These are phyloP conservation scores for Ceratobasidium sp. DNA, from an alignment of 1,284 basidiomycete species.

Conservation along the genomic window DNA sequence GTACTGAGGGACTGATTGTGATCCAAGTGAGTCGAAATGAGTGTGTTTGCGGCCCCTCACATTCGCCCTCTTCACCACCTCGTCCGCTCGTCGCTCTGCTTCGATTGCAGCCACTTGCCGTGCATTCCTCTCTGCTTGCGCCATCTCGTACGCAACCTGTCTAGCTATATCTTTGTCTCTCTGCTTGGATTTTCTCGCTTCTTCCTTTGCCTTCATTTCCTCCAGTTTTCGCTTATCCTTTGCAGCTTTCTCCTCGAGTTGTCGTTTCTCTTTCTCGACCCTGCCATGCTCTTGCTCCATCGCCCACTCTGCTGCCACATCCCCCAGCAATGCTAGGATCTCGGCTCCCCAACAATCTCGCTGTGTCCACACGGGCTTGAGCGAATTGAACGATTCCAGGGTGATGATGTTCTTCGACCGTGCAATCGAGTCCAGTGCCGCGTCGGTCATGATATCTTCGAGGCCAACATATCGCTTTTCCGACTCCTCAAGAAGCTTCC, in stretches of 20 bases:
- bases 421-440: neutral
- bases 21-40: neutral
- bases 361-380: neutral
- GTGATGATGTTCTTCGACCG: neutral
- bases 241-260: neutral
- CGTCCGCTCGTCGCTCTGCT: neutral
- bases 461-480: neutral
- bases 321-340: neutral
- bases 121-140: neutral
- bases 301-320: neutral
- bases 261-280: neutral
- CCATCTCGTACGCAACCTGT: neutral
- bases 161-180: neutral
- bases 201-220: neutral
- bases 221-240: neutral
- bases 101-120: neutral
- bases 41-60: neutral
- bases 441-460: conserved; percentile 3
- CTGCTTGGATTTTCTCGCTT: neutral
- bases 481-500: neutral
- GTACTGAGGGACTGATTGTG: neutral
- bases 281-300: neutral
- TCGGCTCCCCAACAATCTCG: neutral
- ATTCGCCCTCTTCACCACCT: neutral
- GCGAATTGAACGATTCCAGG: neutral